Evolutionary conservation across 768 basidiomycete genomes (phyloP), one percentile per base, ranked within the genome.

Genomic region (Phallus indusiatus): DNA sequence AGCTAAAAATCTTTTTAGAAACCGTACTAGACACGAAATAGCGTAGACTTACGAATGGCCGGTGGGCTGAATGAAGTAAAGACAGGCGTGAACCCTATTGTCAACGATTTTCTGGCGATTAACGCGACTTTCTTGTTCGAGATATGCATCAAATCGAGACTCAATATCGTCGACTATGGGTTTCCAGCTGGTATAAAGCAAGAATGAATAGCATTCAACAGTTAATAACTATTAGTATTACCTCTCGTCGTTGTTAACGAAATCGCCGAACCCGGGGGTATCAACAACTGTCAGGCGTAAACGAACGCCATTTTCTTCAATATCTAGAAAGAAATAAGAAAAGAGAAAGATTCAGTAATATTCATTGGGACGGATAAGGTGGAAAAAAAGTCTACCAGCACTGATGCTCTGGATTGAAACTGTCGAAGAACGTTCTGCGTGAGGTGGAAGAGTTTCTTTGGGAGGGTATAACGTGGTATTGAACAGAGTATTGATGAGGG

Each of bases 201-300:
- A 50, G 28, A 6, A 7, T n/a, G 12, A 33, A 36, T 11, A 35
- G 11, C 46, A 54, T 12, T n/a, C 5, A 14, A 1, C 28, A 59
- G 24, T 16, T 63, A 60, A 58, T 60, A 55, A 52, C 65, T 64
- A 64, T 75, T 64, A n/a, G n/a, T n/a, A 28, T 28, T 63, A 92
- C 93, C 94, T 94, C 69, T 96, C 93, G 66, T 96, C 92, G 72
- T 99, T 99, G 79, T 99, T 97, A 69, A 98, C 94, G 72, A 96
- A 98, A 72, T 99, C 96, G 62, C 96, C 96, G 68, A 97, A 99
- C 35, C 96, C 96, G 59, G 96, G 96, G 28, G 94, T 99, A 71
- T 99, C 96, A 63, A 99, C 96, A 62, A 99, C 95, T n/a, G 94
- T 98, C 59, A 99, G 76, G 69, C 94, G 93, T 48, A 98, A 83